Conservation (phyloP, 345 rosid species). For the Pistacia integerrima region DNA sequence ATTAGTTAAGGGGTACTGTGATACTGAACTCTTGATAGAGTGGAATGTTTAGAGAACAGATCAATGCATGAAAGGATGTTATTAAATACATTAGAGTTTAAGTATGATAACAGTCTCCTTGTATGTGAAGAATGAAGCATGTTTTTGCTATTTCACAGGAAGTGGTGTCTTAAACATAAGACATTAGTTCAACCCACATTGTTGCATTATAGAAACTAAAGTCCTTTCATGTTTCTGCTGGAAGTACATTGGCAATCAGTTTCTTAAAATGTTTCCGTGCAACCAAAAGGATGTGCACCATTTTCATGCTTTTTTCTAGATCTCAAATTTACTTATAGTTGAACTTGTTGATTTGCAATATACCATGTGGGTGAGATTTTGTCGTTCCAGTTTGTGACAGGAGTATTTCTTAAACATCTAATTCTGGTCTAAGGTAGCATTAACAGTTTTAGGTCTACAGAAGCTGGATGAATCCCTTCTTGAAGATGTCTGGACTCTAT, state of each 20-base stretch:
- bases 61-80: too few species aligned
- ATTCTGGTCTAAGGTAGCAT: conserved; percentile 10
- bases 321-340: background rate
- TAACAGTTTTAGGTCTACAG: conserved; percentile 41
- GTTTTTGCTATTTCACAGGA: background rate
- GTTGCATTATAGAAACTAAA: too few species aligned
- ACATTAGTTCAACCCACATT: background rate
- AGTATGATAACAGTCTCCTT: background rate
- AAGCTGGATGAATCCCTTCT: conserved; percentile 95
- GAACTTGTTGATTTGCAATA: background rate
- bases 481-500: conserved; percentile 93
- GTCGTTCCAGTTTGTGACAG: background rate
- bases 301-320: background rate
- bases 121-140: background rate
- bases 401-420: background rate
- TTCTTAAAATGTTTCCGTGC: background rate
- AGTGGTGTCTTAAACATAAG: background rate
- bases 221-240: background rate
- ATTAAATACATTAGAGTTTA: background rate
- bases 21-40: background rate
- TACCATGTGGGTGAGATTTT: background rate
- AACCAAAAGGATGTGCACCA: background rate
- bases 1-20: background rate
- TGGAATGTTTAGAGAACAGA: background rate
- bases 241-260: background rate